Conservation (phyloP, 192 early-diverging fungal species). For the Chytriomyces sp. region DNA sequence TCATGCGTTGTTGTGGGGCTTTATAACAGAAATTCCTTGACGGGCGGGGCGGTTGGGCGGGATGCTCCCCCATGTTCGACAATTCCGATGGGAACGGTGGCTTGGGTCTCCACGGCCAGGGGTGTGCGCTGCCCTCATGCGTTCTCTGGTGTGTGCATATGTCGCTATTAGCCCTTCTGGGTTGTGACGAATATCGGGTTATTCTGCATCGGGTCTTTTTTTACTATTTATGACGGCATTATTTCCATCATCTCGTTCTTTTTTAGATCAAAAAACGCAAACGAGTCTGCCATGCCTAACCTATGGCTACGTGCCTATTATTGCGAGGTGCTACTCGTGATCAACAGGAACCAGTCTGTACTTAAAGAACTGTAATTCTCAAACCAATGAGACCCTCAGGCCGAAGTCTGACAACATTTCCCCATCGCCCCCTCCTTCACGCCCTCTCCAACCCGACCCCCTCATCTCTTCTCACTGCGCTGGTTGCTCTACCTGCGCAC, state of each 20-base stretch:
- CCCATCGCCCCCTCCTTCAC: background rate
- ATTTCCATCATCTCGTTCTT: background rate
- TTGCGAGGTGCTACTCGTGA: slow-evolving; percentile 4
- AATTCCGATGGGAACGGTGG: too few relatives aligned
- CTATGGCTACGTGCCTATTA: slow-evolving; percentile 5
- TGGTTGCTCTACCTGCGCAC: background rate
- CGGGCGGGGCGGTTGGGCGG: too few relatives aligned
- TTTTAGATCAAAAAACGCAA: background rate
- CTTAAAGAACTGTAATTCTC: background rate
- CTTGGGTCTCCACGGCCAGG: too few relatives aligned
- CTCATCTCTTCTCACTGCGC: background rate
- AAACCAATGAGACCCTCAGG: background rate
- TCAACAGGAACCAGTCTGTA: slow-evolving; percentile 4
- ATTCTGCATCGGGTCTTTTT: too few relatives aligned
- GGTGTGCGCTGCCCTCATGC: too few relatives aligned
- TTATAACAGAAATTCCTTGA: too few relatives aligned
- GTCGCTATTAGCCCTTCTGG: too few relatives aligned
- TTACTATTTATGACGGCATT: too few relatives aligned
- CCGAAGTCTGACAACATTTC: slow-evolving; percentile 2
- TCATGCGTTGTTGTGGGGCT: too few relatives aligned
- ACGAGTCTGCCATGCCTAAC: slow-evolving; percentile 4
- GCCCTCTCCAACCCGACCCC: background rate
- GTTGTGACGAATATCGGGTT: too few relatives aligned
- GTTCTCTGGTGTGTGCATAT: too few relatives aligned
- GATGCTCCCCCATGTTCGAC: too few relatives aligned